Evolutionary conservation across 1,284 basidiomycete species (phyloP).

Genomic region (Naganishia liquefaciens): DNA sequence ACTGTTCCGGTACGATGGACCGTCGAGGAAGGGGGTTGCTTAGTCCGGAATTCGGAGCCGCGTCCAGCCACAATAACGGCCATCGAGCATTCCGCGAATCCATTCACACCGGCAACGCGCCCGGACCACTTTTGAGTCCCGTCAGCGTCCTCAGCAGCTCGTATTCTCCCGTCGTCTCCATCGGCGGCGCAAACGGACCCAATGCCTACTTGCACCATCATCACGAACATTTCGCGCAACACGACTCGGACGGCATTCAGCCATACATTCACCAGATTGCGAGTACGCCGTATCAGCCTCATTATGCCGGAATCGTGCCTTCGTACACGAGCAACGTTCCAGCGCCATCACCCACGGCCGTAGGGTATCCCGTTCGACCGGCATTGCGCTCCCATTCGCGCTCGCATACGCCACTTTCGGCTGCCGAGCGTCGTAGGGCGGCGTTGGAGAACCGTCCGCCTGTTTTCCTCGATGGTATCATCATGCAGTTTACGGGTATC

Average conservation of each 20-base stretch:
- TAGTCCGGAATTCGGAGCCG: neutral
- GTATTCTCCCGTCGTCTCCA: conserved; percentile 2
- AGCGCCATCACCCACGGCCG: neutral
- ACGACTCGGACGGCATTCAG: conserved; percentile 9
- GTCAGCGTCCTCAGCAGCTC: conserved; percentile 21
- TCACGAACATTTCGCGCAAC: conserved; percentile 9
- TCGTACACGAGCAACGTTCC: neutral
- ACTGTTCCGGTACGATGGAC: neutral
- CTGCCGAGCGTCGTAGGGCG: conserved; percentile 3
- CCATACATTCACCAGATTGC: conserved; percentile 17
- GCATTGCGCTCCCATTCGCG: conserved; percentile 1
- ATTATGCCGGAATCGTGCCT: conserved; percentile 17
- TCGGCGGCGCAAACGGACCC: neutral
- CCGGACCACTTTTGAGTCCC: conserved; percentile 7
- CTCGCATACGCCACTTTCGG: conserved; percentile 6
- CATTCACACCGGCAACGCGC: neutral
- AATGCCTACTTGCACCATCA: conserved; percentile 8
- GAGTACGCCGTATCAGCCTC: conserved; percentile 11
- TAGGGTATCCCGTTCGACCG: conserved; percentile 3
- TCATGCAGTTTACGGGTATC: conserved; percentile 41
- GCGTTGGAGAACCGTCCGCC: conserved; percentile 21
- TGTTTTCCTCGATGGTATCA: conserved; percentile 42
- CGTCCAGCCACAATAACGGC: neutral
- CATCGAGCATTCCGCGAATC: neutral
- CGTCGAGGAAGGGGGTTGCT: neutral